phyloP scores from a whole-genome alignment of 1,284 basidiomycete genomes.

The Ceratobasidium sp. region DNA sequence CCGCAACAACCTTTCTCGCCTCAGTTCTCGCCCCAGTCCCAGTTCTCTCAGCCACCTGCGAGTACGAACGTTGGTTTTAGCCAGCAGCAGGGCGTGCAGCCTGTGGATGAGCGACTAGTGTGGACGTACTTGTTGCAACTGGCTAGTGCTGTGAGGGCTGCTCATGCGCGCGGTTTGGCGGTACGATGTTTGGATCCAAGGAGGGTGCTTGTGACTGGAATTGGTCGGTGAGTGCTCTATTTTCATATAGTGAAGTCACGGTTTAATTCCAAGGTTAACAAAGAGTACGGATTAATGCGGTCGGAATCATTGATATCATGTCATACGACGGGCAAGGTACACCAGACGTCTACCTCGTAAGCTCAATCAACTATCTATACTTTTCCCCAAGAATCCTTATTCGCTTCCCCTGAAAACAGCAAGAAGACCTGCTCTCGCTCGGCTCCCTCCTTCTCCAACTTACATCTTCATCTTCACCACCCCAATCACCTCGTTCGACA shows the following conservation, averaged over 20 bases:
- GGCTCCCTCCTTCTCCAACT: conserved; percentile 88
- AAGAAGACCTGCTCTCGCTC: conserved; percentile 90
- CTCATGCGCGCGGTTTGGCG: conserved; percentile 87
- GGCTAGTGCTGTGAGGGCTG: conserved; percentile 77
- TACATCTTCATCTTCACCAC: conserved; percentile 71
- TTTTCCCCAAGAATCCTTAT: too few relatives aligned
- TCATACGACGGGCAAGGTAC: conserved; percentile 74
- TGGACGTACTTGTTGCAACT: conserved; percentile 94
- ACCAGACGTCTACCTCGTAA: conserved; percentile 39
- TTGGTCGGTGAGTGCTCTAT: conserved; percentile 76
- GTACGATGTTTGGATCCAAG: conserved; percentile 87
- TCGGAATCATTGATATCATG: conserved; percentile 87
- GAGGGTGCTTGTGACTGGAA: conserved; percentile 90
- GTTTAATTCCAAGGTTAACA: conserved; percentile 13
- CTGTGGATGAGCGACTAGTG: conserved; percentile 83
- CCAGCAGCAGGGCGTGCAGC: conserved; percentile 50
- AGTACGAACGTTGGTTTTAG: conserved; percentile 13
- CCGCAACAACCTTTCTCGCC: conserved; percentile 48
- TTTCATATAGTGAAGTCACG: conserved; percentile 13
- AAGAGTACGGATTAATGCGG: conserved; percentile 84
- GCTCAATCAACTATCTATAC: too few relatives aligned
- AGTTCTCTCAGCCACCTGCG: conserved; percentile 58
- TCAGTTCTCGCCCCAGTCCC: conserved; percentile 57
- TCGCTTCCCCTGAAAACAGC: too few relatives aligned
- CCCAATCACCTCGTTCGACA: conserved; percentile 78